These are phyloP conservation scores for Neurospora sublineolata DNA, from an alignment of 495 filamentous ascomycete species.

Conservation along the genomic window DNA sequence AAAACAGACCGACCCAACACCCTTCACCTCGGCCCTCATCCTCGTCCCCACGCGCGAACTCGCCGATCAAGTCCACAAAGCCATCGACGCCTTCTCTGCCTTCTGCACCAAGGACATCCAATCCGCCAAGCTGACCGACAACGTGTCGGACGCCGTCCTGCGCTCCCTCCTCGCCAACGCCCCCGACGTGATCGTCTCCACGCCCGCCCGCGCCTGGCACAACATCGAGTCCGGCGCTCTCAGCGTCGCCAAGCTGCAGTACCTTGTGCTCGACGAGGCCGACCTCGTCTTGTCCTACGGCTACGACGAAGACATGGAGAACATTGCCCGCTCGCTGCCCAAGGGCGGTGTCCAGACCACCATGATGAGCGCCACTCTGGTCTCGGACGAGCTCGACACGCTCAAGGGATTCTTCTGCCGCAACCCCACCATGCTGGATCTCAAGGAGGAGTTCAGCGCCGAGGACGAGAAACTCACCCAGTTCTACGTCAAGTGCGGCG, in stretches of 20 bases:
- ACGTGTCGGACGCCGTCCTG: conserved; percentile 77
- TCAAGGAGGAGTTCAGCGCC: conserved; percentile 57
- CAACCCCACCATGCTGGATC: conserved; percentile 60
- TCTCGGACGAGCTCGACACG: conserved; percentile 74
- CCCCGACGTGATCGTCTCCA: conserved; percentile 83
- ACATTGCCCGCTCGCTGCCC: conserved; percentile 61
- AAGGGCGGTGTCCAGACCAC: conserved; percentile 73
- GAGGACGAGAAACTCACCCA: conserved; percentile 67
- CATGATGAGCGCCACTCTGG: conserved; percentile 84
- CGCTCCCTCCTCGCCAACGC: conserved; percentile 73
- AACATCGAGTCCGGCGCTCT: conserved; percentile 61
- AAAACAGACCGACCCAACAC: conserved; percentile 22
- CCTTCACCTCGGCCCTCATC: conserved; percentile 54
- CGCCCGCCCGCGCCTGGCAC: conserved; percentile 62
- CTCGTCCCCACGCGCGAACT: conserved; percentile 92
- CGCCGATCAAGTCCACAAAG: conserved; percentile 75
- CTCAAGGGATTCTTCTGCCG: conserved; percentile 80
- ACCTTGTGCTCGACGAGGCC: conserved; percentile 89
- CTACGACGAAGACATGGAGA: conserved; percentile 80
- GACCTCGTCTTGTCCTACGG: conserved; percentile 92
- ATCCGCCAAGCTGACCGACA: conserved; percentile 74
- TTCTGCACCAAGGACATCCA: conserved; percentile 80
- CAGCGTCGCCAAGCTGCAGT: conserved; percentile 54
- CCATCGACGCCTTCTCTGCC: conserved; percentile 55
- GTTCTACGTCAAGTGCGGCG: conserved; percentile 79